A percentile compares a stretch with the other conserved stretches of the same genome.
These are phyloP conservation scores for Wickerhamia fluorescens DNA, from an alignment of 805 yeast genomes.

Conservation along the genomic window DNA sequence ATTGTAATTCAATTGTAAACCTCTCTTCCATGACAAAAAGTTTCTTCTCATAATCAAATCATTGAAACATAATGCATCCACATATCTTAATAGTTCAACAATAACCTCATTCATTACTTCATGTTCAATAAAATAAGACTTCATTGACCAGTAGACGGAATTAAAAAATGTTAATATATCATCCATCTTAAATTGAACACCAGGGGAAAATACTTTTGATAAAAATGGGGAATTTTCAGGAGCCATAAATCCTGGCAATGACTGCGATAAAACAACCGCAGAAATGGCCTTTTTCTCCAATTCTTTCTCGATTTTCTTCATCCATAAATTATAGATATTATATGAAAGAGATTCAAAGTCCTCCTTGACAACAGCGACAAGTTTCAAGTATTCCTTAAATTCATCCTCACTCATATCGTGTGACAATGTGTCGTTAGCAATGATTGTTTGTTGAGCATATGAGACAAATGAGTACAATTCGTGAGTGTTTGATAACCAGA, in stretches of 20 bases:
- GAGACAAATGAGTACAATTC: constrained; percentile 92
- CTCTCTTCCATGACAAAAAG: constrained; percentile 96
- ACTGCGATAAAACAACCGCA: constrained; percentile 92
- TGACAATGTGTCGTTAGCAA: constrained; percentile 72
- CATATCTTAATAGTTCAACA: constrained; percentile 72
- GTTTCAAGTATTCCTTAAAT: constrained; percentile 79
- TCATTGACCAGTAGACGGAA: constrained; percentile 88
- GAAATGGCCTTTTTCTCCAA: constrained; percentile 86
- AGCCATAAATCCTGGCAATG: constrained; percentile 92
- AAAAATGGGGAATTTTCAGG: constrained; percentile 77
- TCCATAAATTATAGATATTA: constrained; percentile 94
- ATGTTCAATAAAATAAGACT: constrained; percentile 78
- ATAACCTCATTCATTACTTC: constrained; percentile 81
- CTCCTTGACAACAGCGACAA: constrained; percentile 86
- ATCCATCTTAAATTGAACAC: constrained; percentile 83
- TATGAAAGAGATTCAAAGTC: constrained; percentile 90
- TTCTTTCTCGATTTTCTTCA: constrained; percentile 88
- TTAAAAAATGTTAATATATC: constrained; percentile 86
- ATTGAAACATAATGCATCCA: constrained; percentile 91
- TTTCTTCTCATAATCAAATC: constrained; percentile 91
- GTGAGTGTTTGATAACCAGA: constrained; percentile 95
- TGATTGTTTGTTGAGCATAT: constrained; percentile 87
- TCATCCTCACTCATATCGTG: constrained; percentile 86
- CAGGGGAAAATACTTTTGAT: constrained; percentile 70
- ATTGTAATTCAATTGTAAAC: constrained; percentile 91